These are phyloP conservation scores for Nemania sp. DNA, from an alignment of 2,329 filamentous ascomycete genomes.

Conservation along the genomic window DNA sequence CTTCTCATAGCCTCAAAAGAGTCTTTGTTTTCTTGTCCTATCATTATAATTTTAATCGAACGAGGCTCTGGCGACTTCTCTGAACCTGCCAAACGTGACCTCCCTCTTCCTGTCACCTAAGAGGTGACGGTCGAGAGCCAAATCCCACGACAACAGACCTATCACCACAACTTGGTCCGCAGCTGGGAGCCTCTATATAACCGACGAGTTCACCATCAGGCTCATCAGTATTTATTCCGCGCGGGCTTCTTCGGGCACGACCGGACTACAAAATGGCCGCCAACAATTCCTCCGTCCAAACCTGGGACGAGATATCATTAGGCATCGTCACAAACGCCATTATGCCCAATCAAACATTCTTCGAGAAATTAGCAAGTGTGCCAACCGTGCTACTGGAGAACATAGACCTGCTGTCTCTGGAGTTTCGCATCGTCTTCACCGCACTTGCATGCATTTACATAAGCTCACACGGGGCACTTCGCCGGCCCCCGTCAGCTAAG, in stretches of 20 bases:
- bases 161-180: too few species aligned
- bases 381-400: constrained; percentile 39
- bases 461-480: constrained; percentile 82
- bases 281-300: constrained; percentile 31
- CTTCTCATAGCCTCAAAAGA: too few species aligned
- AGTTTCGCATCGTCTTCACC: constrained; percentile 59
- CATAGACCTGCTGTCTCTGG: constrained; percentile 50
- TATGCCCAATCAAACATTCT: constrained; percentile 35
- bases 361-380: constrained; percentile 38
- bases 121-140: too few species aligned
- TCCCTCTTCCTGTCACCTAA: too few species aligned
- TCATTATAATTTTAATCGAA: too few species aligned
- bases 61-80: too few species aligned
- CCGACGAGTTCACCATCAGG: neutral
- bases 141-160: too few species aligned
- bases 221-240: neutral
- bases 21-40: too few species aligned
- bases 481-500: constrained; percentile 78
- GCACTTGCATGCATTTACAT: constrained; percentile 83
- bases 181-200: too few species aligned
- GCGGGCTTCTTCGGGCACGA: neutral
- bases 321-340: constrained; percentile 28
- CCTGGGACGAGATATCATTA: constrained; percentile 32
- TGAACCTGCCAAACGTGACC: too few species aligned
- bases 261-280: constrained; percentile 32